A percentile compares a stretch with the other conserved stretches of the same genome.
phyloP scores from a whole-genome alignment of 257 asterid genomes.

The Solanum clarkiae region DNA sequence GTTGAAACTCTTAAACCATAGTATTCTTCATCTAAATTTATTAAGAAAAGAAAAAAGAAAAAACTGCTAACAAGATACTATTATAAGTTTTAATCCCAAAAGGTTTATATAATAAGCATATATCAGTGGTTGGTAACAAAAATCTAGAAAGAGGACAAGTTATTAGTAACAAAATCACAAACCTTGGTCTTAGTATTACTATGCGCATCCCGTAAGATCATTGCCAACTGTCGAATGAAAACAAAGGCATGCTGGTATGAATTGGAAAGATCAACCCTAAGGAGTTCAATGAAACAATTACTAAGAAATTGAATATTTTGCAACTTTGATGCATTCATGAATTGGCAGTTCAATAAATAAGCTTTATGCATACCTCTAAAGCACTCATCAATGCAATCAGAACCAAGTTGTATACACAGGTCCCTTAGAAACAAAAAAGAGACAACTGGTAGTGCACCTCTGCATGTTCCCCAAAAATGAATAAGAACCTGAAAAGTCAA shows the following conservation, averaged over 20 bases:
- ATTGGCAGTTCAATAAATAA: slow-evolving; percentile 76
- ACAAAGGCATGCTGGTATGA: no score
- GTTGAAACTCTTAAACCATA: neutral
- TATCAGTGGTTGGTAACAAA: neutral
- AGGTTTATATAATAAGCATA: neutral
- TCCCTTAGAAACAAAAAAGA: slow-evolving; percentile 82
- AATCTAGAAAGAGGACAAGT: neutral
- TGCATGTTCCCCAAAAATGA: slow-evolving; percentile 96
- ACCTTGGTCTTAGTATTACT: slow-evolving; percentile 44
- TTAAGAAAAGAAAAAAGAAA: neutral
- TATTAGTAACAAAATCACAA: neutral
- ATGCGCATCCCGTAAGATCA: slow-evolving; percentile 65
- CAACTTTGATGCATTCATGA: slow-evolving; percentile 60
- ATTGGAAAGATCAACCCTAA: slow-evolving; percentile 58
- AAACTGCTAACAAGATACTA: neutral
- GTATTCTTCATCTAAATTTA: neutral
- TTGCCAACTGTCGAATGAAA: slow-evolving; percentile 84
- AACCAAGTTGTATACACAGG: slow-evolving; percentile 61
- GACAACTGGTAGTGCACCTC: slow-evolving; percentile 83
- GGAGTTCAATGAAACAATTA: slow-evolving; percentile 71
- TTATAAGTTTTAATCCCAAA: neutral
- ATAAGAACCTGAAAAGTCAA: slow-evolving; percentile 56
- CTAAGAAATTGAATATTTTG: slow-evolving; percentile 88
- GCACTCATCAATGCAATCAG: slow-evolving; percentile 80
- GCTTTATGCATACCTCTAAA: slow-evolving; percentile 89